phyloP scores from a whole-genome alignment of 1,284 basidiomycete genomes.

The Fomes fomentarius region DNA sequence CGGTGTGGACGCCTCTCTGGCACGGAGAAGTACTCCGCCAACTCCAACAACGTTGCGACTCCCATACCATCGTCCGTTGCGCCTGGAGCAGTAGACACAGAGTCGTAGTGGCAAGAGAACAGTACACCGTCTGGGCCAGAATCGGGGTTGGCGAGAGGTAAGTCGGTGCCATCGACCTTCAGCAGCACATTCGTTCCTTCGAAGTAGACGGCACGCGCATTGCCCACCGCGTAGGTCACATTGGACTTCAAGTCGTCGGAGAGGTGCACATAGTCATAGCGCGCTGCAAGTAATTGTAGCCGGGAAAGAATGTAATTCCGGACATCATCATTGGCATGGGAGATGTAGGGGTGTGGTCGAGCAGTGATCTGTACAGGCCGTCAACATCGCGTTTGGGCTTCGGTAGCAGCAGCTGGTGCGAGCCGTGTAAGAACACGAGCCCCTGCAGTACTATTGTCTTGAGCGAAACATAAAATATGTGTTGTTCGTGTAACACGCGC shows the following conservation, averaged over 20 bases:
- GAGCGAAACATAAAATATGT: too few species aligned
- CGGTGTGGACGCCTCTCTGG: conserved; percentile 45
- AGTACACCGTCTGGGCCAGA: conserved; percentile 52
- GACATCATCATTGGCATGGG: conserved; percentile 73
- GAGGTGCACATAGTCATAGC: conserved; percentile 49
- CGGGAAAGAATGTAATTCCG: conserved; percentile 60
- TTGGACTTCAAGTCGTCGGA: conserved; percentile 62
- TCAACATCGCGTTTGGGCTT: background rate
- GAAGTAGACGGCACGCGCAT: conserved; percentile 53
- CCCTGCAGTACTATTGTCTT: background rate
- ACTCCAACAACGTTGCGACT: conserved; percentile 65
- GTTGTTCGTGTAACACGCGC: too few species aligned
- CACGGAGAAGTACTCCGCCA: conserved; percentile 61
- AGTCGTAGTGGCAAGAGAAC: conserved; percentile 83
- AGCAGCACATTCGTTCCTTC: conserved; percentile 76
- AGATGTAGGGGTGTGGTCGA: conserved; percentile 75
- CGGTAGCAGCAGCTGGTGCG: background rate
- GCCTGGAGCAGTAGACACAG: conserved; percentile 75
- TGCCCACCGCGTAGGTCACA: conserved; percentile 47
- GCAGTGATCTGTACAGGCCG: conserved; percentile 72
- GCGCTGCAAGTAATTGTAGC: conserved; percentile 47
- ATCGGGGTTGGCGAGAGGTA: conserved; percentile 4
- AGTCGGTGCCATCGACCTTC: conserved; percentile 63
- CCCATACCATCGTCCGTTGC: conserved; percentile 81
- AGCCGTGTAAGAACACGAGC: background rate